Conservation (phyloP, 2,329 filamentous ascomycete species). For the Fusarium pseudograminearum region DNA sequence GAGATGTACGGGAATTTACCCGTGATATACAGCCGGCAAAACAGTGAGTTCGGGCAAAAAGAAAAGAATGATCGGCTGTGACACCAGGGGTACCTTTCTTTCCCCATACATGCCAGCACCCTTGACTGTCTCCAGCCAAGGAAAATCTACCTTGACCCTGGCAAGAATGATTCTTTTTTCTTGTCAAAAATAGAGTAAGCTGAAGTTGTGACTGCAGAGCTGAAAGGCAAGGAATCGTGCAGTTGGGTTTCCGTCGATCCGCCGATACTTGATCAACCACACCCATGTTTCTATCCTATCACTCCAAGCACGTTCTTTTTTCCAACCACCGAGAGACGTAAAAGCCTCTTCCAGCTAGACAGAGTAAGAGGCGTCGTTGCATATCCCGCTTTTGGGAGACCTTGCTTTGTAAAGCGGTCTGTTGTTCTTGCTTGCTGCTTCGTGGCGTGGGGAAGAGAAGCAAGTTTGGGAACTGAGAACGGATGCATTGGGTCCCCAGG, state of each 20-base stretch:
- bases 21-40: background rate
- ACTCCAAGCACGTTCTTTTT: background rate
- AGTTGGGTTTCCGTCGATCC: background rate
- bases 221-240: background rate
- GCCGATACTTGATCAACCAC: background rate
- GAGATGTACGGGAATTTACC: background rate
- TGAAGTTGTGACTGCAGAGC: background rate
- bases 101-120: background rate
- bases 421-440: background rate
- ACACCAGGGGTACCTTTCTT: background rate
- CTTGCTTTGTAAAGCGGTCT: background rate
- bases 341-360: background rate
- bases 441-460: background rate
- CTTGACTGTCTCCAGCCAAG: slow-evolving; percentile 15
- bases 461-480: background rate
- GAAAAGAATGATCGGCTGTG: background rate
- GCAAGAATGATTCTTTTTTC: background rate
- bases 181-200: slow-evolving; percentile 5
- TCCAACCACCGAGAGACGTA: background rate
- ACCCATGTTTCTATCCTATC: background rate
- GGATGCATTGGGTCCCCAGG: background rate
- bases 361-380: background rate
- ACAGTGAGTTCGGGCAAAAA: background rate
- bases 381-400: background rate
- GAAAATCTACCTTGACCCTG: background rate